A percentile compares a stretch with the other conserved stretches of the same genome.
Evolutionary conservation across 768 basidiomycete species (phyloP).

Genomic region (Termitomyces sp.): DNA sequence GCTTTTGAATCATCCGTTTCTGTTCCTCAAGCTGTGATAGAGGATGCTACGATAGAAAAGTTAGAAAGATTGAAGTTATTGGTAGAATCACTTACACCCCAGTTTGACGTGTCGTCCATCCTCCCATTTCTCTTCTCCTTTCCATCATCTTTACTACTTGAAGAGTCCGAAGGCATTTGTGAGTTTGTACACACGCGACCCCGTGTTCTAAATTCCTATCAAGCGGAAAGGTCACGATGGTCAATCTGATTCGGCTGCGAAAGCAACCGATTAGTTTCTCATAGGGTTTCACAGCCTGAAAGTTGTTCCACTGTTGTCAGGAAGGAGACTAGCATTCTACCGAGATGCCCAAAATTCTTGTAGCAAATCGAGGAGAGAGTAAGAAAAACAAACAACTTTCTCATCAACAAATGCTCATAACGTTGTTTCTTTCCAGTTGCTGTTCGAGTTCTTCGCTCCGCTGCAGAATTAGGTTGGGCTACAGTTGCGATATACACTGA

Average conservation of each 20-base stretch:
- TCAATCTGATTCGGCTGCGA: slow-evolving; percentile 18
- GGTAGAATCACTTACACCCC: slow-evolving; percentile 21
- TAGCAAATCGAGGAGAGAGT: slow-evolving; percentile 73
- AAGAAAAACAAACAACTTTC: slow-evolving; percentile 23
- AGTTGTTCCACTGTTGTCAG: neutral
- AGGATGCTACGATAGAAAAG: slow-evolving; percentile 18
- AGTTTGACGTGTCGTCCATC: slow-evolving; percentile 20
- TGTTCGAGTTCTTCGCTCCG: slow-evolving; percentile 83
- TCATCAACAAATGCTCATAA: slow-evolving; percentile 11
- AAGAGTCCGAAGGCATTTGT: slow-evolving; percentile 24
- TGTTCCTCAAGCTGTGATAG: slow-evolving; percentile 24
- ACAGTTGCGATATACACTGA: slow-evolving; percentile 87
- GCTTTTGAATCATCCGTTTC: slow-evolving; percentile 23
- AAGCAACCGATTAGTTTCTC: slow-evolving; percentile 20
- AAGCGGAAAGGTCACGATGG: slow-evolving; percentile 1
- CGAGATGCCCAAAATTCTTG: slow-evolving; percentile 57
- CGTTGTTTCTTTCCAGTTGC: slow-evolving; percentile 49
- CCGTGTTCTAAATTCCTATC: neutral
- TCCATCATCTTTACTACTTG: neutral
- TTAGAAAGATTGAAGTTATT: neutral
- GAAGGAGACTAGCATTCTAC: neutral
- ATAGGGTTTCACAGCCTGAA: neutral
- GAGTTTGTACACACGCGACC: neutral
- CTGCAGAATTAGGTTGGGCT: slow-evolving; percentile 47
- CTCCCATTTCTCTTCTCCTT: neutral